Evolutionary conservation across 129 eudicot genomes (phyloP).

Genomic region (Solidago caesia): DNA sequence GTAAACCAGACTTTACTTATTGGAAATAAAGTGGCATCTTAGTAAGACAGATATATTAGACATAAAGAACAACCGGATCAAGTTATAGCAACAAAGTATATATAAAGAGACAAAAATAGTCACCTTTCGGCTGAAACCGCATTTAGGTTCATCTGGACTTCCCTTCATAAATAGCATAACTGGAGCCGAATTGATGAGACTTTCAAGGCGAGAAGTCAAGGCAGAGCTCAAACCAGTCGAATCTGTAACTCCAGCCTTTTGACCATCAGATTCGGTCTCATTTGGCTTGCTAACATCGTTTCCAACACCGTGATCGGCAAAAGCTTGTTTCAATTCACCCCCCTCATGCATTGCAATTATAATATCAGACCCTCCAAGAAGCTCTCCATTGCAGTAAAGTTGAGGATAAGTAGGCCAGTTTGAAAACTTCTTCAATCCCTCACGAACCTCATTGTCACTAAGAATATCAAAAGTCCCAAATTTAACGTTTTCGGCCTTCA

Average conservation of each 20-base stretch:
- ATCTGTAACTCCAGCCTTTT: conserved; percentile 54
- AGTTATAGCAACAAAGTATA: neutral
- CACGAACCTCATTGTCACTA: conserved; percentile 79
- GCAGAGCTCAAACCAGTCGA: conserved; percentile 69
- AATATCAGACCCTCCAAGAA: conserved; percentile 92
- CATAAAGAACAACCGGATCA: neutral
- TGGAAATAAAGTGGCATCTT: no score
- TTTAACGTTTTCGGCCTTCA: conserved; percentile 75
- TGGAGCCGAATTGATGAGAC: conserved; percentile 55
- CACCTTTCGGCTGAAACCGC: conserved; percentile 91
- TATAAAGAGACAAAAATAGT: neutral
- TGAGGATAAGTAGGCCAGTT: conserved; percentile 99
- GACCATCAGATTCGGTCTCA: conserved; percentile 36
- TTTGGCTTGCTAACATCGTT: conserved; percentile 37
- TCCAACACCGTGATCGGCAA: conserved; percentile 65
- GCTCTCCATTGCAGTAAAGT: conserved; percentile 92
- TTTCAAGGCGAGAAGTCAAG: conserved; percentile 56
- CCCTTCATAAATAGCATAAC: conserved; percentile 98
- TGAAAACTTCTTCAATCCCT: conserved; percentile 85
- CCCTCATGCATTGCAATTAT: conserved; percentile 79
- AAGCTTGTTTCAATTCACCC: conserved; percentile 74
- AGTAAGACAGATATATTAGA: neutral
- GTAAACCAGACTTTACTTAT: neutral
- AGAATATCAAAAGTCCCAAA: conserved; percentile 94
- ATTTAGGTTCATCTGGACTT: conserved; percentile 79